Evolutionary conservation across 805 yeast species (phyloP), one percentile per base, ranked within the genome.

Genomic region (Torulaspora quercuum): DNA sequence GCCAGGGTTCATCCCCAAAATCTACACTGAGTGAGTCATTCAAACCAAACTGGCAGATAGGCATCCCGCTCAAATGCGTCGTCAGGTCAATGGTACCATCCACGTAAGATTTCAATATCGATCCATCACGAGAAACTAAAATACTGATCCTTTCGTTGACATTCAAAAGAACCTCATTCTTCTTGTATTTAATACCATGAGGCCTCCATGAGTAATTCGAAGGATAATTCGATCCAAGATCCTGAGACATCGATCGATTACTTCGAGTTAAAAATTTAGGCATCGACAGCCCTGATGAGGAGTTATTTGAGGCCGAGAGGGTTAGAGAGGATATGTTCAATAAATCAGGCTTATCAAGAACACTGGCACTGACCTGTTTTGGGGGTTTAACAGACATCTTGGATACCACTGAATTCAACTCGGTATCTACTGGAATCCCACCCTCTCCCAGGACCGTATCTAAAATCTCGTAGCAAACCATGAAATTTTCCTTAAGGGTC

Each of bases 11-110:
- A 16, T 46, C 43, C 1, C 41, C 45, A 16, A 42, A 42, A 12
- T 42, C 41, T 12, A 37, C 39, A 19, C 63, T 57, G 15, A 64
- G 44, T 10, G 72, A 63, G 44, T 82, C 88, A 44, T 79, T 77
- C 31, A 90, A 68, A 0, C 90, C 95, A 56, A 89, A 80, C 31
- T 78, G 75, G 57, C 96, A 89, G 15, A 72, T 72, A 0, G 97
- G 96, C 73, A 78, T 76, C 3, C 96, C 96, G 0, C 84, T 72
- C 8, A 89, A 61, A 27, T 78, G 85, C 0, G 90, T 68, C 33
- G 80, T 78, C 72, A 86, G 72, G 33, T 72, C 68, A 29, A 89
- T 77, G 7, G 73, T 65, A 4, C 97, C 97, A 45, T 82, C 85
- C 15, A 88, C 84, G 51, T 76, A 80, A 0, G 88, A 72, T 39